A percentile compares a stretch with the other conserved stretches of the same genome.
These are phyloP conservation scores for Aspergillus bridgeri DNA, from an alignment of 495 filamentous ascomycete genomes.

Conservation along the genomic window DNA sequence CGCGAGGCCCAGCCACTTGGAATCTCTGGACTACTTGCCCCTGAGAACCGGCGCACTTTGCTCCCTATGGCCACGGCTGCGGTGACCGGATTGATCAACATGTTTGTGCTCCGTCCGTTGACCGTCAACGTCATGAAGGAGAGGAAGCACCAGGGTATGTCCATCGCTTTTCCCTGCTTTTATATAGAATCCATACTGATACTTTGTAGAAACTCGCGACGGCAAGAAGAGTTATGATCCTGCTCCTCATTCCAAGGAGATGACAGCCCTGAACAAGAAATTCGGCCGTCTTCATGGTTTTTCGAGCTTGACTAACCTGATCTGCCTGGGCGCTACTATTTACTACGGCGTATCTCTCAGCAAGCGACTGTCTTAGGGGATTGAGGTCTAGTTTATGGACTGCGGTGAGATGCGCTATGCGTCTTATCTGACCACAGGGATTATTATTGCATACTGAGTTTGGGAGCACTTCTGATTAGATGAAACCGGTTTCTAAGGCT, in stretches of 20 bases:
- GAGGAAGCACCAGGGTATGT: conserved; percentile 70
- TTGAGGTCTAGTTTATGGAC: neutral
- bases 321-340: conserved; percentile 59
- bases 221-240: conserved; percentile 78
- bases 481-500: neutral
- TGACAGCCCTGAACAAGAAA: conserved; percentile 73
- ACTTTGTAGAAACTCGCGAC: conserved; percentile 61
- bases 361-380: conserved; percentile 41
- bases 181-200: neutral
- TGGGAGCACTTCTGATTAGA: neutral
- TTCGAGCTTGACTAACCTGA: conserved; percentile 71
- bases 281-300: conserved; percentile 78
- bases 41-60: conserved; percentile 54
- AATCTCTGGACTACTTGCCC: conserved; percentile 53
- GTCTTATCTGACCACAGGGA: neutral
- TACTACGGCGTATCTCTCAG: conserved; percentile 72
- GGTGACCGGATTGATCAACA: conserved; percentile 61
- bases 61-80: conserved; percentile 64
- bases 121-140: conserved; percentile 69
- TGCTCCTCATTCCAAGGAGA: conserved; percentile 72
- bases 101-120: conserved; percentile 63
- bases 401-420: neutral
- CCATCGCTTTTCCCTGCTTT: neutral
- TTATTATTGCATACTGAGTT: neutral
- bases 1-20: conserved; percentile 38